Evolutionary conservation across 805 yeast species (phyloP), one percentile per base, ranked within the genome.

Genomic region (Kluyveromyces wickerhamii): DNA sequence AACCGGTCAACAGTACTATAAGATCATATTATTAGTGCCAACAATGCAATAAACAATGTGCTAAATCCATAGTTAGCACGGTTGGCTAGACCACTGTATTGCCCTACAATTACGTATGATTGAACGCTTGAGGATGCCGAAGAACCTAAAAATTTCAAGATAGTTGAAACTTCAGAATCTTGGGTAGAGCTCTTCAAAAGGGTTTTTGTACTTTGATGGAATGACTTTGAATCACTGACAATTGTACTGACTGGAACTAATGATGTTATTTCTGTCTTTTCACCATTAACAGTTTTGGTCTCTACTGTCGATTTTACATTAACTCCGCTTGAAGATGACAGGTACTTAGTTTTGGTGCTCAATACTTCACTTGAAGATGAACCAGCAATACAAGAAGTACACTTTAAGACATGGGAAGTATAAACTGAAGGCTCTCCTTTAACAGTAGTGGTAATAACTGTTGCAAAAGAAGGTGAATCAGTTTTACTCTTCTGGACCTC

Each of bases 211-310:
- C 10, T 14, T 13, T 26, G n/a, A n/a, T n/a, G n/a, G n/a, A n/a
- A n/a, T n/a, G n/a, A n/a, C n/a, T n/a, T n/a, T n/a, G n/a, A n/a
- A 26, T 7, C 29, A 9, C 19, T 16, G 9, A 5, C 19, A 10
- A 26, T 8, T 10, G 29, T 21, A 12, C 36, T 20, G 27, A 41
- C 27, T 29, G 62, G 58, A 29, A 54, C 47, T 40, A 43, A 44
- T 28, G 51, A 51, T 27, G 57, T 51, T 40, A 42, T 37, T 21
- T 40, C 39, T 29, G 58, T 49, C 16, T 40, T 44, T 21, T 44
- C 33, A 29, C 47, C 56, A 10, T 39, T 34, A n/a, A 42, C 36
- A 13, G 56, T 52, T 21, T 36, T 41, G 25, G 57, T 48, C 18
- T 13, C 7, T 13, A 26, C n/a, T n/a, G n/a, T n/a, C n/a, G n/a